Conservation (phyloP, 2,329 filamentous ascomycete genomes). For the Aspergillus tanneri region DNA sequence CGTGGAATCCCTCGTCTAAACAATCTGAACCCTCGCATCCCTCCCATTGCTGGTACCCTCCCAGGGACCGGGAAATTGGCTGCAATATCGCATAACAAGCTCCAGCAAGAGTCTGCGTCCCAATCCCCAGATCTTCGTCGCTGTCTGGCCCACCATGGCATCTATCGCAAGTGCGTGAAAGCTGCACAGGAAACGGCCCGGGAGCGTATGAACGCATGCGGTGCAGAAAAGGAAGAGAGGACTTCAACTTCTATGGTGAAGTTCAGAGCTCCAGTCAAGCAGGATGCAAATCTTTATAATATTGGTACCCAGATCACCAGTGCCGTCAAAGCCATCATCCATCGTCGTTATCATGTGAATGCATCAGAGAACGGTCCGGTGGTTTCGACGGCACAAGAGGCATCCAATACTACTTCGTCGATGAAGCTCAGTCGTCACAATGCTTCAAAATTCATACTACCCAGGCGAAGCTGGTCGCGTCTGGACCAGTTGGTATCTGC, state of each 20-base stretch:
- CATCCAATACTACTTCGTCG: too few relatives aligned
- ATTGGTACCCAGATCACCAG: conserved; percentile 12
- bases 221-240: neutral
- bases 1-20: neutral
- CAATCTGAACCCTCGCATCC: neutral
- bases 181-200: conserved; percentile 13
- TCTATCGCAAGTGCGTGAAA: conserved; percentile 16
- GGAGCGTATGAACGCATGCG: neutral
- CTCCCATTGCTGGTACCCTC: neutral
- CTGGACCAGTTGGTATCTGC: too few relatives aligned
- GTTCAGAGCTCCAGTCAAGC: too few relatives aligned
- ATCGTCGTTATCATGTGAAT: neutral
- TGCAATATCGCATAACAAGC: conserved; percentile 15
- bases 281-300: neutral
- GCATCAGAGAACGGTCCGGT: neutral
- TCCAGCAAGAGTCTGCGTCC: conserved; percentile 14
- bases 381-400: too few relatives aligned
- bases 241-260: too few relatives aligned
- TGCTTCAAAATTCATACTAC: too few relatives aligned
- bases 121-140: conserved; percentile 17
- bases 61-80: neutral
- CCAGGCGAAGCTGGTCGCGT: too few relatives aligned
- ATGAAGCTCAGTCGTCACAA: too few relatives aligned
- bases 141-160: conserved; percentile 17
- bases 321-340: conserved; percentile 15